phyloP scores from a whole-genome alignment of 2,329 filamentous ascomycete genomes.

The Calonectria hawksworthii region DNA sequence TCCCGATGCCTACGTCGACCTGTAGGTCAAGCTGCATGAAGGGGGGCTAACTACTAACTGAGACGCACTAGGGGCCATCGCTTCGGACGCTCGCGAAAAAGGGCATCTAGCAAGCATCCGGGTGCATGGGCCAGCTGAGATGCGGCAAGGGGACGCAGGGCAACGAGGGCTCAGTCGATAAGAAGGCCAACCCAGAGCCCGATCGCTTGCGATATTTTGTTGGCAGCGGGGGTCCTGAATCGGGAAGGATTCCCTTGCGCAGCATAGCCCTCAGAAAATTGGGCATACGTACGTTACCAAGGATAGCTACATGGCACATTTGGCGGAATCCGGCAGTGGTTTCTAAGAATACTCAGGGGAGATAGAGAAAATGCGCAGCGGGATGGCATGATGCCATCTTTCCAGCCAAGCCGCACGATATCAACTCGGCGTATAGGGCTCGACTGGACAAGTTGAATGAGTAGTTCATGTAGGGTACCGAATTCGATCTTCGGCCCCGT shows the following conservation, averaged over 20 bases:
- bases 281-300: conserved; percentile 13
- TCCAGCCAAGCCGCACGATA: neutral
- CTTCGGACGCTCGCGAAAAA: neutral
- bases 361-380: too few species aligned
- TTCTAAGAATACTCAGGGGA: conserved; percentile 8
- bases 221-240: conserved; percentile 14
- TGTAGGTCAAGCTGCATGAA: neutral
- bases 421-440: neutral
- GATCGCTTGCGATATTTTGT: conserved; percentile 22
- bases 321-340: neutral
- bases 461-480: neutral
- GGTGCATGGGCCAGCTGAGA: conserved; percentile 15
- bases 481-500: conserved; percentile 3
- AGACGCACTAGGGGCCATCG: conserved; percentile 13
- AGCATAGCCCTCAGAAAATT: conserved; percentile 22
- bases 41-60: neutral
- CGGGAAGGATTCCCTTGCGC: conserved; percentile 14
- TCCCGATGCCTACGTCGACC: conserved; percentile 1
- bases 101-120: neutral
- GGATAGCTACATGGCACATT: neutral
- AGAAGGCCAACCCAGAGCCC: neutral
- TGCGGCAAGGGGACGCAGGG: neutral
- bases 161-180: neutral
- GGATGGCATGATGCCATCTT: neutral
- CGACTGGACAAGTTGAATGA: neutral